A percentile compares a stretch with the other conserved stretches of the same genome.
Evolutionary conservation across 2,329 filamentous ascomycete species (phyloP).

Genomic region (Huntiella abstrusa): DNA sequence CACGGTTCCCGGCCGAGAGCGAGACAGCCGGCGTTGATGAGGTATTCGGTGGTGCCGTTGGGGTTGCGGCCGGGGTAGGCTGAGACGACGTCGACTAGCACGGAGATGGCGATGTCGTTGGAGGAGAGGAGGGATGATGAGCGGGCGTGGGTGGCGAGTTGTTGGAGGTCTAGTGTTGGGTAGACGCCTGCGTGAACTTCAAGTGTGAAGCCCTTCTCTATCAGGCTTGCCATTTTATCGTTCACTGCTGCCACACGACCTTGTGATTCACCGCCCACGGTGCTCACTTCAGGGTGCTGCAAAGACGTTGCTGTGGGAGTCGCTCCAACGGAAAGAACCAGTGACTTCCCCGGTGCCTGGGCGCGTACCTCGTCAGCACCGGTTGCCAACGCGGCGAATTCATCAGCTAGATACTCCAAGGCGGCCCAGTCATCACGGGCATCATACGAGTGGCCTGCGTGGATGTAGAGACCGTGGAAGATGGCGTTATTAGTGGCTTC

Average conservation of each 20-base stretch:
- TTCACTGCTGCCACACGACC: slow-evolving; percentile 16
- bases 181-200: slow-evolving; percentile 66
- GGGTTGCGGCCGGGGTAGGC: slow-evolving; percentile 42
- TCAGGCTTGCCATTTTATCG: slow-evolving; percentile 22
- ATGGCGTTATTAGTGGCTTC: slow-evolving; percentile 20
- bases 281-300: slow-evolving; percentile 29
- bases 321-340: slow-evolving; percentile 52
- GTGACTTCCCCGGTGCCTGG: slow-evolving; percentile 16
- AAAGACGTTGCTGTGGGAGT: slow-evolving; percentile 54
- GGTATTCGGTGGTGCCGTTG: slow-evolving; percentile 35
- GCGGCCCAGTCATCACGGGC: slow-evolving; percentile 35
- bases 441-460: slow-evolving; percentile 55
- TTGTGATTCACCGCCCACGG: slow-evolving; percentile 4
- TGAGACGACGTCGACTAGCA: slow-evolving; percentile 54
- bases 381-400: slow-evolving; percentile 29
- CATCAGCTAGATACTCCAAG: slow-evolving; percentile 36
- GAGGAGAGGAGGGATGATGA: slow-evolving; percentile 25
- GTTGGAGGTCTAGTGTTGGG: slow-evolving; percentile 58
- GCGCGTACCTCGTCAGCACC: neutral
- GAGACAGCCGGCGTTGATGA: slow-evolving; percentile 50
- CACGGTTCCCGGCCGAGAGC: slow-evolving; percentile 58
- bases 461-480: slow-evolving; percentile 51
- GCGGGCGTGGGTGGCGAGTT: slow-evolving; percentile 50
- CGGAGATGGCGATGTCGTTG: slow-evolving; percentile 42
- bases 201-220: slow-evolving; percentile 19